Conservation (phyloP, 164 flowering plant species). For the Vitis labrusca region DNA sequence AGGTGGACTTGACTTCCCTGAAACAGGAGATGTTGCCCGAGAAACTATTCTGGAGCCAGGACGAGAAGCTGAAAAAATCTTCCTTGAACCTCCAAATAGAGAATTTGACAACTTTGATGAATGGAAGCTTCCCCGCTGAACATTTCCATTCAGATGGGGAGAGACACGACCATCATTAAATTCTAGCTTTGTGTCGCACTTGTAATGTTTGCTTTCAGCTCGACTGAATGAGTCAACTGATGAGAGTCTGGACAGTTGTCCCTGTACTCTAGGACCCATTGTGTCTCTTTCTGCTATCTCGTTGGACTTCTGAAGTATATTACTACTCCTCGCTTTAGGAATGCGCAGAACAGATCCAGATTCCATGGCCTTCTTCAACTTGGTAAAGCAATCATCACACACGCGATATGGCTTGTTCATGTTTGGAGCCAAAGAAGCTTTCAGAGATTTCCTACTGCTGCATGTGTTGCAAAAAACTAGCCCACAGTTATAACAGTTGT, state of each 20-base stretch:
- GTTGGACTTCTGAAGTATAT: conserved; percentile 22
- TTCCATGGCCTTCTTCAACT: conserved; percentile 62
- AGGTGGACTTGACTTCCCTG: conserved; percentile 47
- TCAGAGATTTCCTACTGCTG: conserved; percentile 72
- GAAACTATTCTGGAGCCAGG: conserved; percentile 59
- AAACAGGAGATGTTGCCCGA: conserved; percentile 58
- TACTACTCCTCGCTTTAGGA: conserved; percentile 38
- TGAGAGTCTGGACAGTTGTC: conserved; percentile 56
- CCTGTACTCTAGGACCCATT: conserved; percentile 32
- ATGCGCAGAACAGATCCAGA: conserved; percentile 30
- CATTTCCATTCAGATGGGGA: conserved; percentile 31
- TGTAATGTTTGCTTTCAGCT: conserved; percentile 35
- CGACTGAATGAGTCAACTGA: conserved; percentile 53
- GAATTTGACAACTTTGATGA: conserved; percentile 37
- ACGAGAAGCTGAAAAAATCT: conserved; percentile 40
- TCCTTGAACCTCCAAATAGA: conserved; percentile 30
- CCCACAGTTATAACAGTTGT: conserved; percentile 98
- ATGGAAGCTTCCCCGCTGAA: conserved; percentile 36
- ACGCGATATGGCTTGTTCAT: conserved; percentile 86
- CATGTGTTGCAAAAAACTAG: conserved; percentile 87
- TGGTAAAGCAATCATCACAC: conserved; percentile 83
- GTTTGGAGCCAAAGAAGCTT: conserved; percentile 87
- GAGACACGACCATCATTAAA: conserved; percentile 25
- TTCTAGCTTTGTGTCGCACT: conserved; percentile 26
- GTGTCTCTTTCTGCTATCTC: conserved; percentile 49